phyloP scores from a whole-genome alignment of 2,329 filamentous ascomycete species.

The Rhytidhysteron rufulum region DNA sequence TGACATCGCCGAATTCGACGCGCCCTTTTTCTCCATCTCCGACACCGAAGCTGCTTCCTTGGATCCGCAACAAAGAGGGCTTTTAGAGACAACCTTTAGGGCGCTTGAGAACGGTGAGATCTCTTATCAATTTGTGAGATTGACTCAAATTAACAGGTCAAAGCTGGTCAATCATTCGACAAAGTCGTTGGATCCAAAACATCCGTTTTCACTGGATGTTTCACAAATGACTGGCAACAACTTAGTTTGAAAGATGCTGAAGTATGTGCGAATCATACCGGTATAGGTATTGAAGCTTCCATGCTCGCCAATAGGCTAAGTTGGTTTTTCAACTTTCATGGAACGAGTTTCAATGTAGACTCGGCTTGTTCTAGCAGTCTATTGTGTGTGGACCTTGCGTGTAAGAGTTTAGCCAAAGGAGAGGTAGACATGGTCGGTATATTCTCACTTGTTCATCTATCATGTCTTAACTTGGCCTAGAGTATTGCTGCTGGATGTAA shows the following conservation, averaged over 20 bases:
- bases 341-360: neutral
- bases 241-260: conserved; percentile 3
- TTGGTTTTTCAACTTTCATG: conserved; percentile 1
- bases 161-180: conserved; percentile 2
- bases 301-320: conserved; percentile 4
- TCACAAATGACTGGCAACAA: neutral
- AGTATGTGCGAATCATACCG: neutral
- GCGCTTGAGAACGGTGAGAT: conserved; percentile 22
- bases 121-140: no score
- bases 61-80: conserved; percentile 22
- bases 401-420: neutral
- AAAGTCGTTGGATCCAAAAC: conserved; percentile 2
- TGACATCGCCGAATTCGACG: conserved; percentile 17
- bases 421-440: neutral
- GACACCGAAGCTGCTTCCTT: conserved; percentile 16
- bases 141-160: no score
- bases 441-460: no score
- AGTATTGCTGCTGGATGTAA: conserved; percentile 12
- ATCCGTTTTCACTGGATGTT: neutral
- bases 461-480: neutral
- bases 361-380: conserved; percentile 7
- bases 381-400: conserved; percentile 6
- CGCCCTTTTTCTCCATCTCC: conserved; percentile 18
- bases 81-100: conserved; percentile 24
- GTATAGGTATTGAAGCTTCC: neutral